Percentiles rank a stretch among this genome's conserved stretches.
These are phyloP conservation scores for Limonium bicolor DNA, from an alignment of 148 eudicot species.

Conservation along the genomic window DNA sequence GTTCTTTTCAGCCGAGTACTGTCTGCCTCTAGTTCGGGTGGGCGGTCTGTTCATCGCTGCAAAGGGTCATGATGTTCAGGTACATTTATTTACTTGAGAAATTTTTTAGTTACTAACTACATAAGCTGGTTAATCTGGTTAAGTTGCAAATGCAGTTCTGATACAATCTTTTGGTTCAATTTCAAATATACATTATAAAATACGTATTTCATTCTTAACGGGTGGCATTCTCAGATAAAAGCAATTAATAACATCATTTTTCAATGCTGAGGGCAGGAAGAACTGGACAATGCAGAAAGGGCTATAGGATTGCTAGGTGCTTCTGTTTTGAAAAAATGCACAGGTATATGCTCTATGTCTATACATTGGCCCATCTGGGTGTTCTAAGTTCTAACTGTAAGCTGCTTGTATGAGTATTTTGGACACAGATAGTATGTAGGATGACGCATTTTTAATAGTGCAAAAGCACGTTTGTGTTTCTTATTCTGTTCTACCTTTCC, in stretches of 20 bases:
- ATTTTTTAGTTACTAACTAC: background rate
- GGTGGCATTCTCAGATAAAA: no score
- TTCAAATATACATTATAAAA: no score
- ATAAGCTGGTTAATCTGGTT: background rate
- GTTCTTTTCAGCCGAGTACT: conserved; percentile 58
- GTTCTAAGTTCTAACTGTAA: no score
- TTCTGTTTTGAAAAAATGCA: conserved; percentile 44
- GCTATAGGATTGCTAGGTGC: conserved; percentile 88
- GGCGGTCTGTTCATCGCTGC: conserved; percentile 96
- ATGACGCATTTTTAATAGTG: no score
- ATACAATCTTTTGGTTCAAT: no score
- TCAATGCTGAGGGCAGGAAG: conserved; percentile 37
- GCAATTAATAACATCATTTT: no score
- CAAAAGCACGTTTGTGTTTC: no score
- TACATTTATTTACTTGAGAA: conserved; percentile 9
- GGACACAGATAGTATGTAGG: no score
- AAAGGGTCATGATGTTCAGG: conserved; percentile 90
- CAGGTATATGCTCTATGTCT: conserved; percentile 27
- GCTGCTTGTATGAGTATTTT: no score
- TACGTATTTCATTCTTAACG: no score
- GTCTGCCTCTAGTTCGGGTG: conserved; percentile 85
- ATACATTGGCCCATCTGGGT: conserved; percentile 26
- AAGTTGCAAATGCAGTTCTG: no score
- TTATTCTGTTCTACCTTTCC: no score
- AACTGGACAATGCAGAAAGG: conserved; percentile 51